Conservation (phyloP, 768 basidiomycete genomes). For the Mycena floridula region DNA sequence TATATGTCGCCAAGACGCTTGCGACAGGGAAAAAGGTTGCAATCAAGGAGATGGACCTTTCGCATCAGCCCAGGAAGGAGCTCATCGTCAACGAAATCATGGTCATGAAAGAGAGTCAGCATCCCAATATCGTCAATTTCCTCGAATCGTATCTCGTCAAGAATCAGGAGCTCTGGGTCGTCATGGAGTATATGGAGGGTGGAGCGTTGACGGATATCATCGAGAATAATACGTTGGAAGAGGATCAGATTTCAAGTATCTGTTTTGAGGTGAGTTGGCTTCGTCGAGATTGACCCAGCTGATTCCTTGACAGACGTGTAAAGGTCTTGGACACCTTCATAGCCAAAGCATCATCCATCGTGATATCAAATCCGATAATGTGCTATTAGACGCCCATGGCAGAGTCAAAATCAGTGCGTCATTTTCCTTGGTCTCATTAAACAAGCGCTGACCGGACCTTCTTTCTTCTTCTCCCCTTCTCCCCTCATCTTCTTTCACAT, state of each 20-base stretch:
- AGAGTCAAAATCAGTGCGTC: slow-evolving; percentile 94
- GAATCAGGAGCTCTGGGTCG: slow-evolving; percentile 89
- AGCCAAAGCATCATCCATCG: slow-evolving; percentile 94
- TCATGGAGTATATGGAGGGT: slow-evolving; percentile 99
- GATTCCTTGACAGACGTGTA: slow-evolving; percentile 67
- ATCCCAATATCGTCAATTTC: slow-evolving; percentile 97
- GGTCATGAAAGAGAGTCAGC: slow-evolving; percentile 98
- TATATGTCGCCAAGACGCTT: slow-evolving; percentile 93
- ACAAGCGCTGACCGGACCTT: too few relatives aligned
- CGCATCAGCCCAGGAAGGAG: slow-evolving; percentile 94
- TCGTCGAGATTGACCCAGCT: slow-evolving; percentile 3
- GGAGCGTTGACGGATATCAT: slow-evolving; percentile 97
- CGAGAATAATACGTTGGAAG: slow-evolving; percentile 91
- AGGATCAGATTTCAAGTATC: slow-evolving; percentile 93
- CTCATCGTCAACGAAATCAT: slow-evolving; percentile 96
- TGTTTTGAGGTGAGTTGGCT: slow-evolving; percentile 69
- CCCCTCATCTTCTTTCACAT: neutral
- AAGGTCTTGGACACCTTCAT: slow-evolving; percentile 89
- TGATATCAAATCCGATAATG: slow-evolving; percentile 96
- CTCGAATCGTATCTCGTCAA: slow-evolving; percentile 86
- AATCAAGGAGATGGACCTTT: slow-evolving; percentile 97
- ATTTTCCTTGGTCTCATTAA: neutral
- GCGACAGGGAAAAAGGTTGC: slow-evolving; percentile 84
- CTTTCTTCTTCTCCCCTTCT: neutral
- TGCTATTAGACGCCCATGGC: slow-evolving; percentile 86